Base-by-base conservation (phyloP, 1,139 yeast species). In the Lodderomyces theae region DNA sequence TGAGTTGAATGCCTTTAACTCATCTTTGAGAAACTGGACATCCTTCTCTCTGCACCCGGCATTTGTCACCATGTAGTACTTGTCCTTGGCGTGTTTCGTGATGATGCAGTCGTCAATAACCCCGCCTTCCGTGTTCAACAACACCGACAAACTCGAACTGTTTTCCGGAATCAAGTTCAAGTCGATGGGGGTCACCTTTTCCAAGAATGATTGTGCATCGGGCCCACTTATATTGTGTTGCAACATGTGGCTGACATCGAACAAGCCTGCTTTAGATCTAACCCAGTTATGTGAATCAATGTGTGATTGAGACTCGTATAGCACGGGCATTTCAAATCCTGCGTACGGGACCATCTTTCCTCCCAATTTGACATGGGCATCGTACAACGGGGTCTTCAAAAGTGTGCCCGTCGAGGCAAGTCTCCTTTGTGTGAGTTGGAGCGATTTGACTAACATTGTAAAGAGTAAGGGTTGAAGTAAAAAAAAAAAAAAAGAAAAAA, bases 161-260 rank as follows among this genome's bases (percentile, higher is more conserved):
- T 79, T 80, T 2, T 77, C 72, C 34, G 69, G 63, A 45, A 90
- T 69, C 7, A 56, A 57, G 21, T 67, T 57, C 51, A 89, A 76
- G 59, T 89, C 97, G 18, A 94, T 79, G 6, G 98, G 98, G 18
- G 96, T 86, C 41, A 90, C 70, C 49, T 75, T 79, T 61, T 92
- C 85, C 47, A 92, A 72, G 44, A 90, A 79, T 11, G 72, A 70
- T n/a, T 79, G 67, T 1, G 95, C 78, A 30, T 78, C 83, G 1
- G 77, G 65, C 10, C 98, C 98, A 3, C 63, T 59, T 47, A 92
- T 62, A 34, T 72, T 74, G 63, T 92, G 97, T 66, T 92, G 97
- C 44, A 90, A 76, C 98, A 92, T 92, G 65, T 92, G 98, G 44
- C 96, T 86, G 36, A 92, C 98, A 61, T 92, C 98, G 56, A 92